Evolutionary conservation across 768 basidiomycete species (phyloP).

Genomic region (Cyclocybe aegerita): DNA sequence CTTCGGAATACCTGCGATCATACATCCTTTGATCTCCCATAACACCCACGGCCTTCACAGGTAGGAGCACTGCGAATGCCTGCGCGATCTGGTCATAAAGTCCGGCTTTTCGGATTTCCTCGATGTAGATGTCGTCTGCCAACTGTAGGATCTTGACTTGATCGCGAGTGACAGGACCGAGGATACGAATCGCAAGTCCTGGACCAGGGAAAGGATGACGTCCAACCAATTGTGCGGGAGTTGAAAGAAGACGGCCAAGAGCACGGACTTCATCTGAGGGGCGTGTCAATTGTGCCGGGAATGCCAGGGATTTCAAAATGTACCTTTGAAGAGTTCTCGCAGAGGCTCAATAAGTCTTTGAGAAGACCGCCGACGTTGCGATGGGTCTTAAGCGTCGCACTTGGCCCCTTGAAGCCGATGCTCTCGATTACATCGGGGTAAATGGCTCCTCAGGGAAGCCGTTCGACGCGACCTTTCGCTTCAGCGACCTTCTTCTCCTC

Average conservation of each 20-base stretch:
- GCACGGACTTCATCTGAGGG: conserved; percentile 88
- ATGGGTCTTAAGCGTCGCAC: conserved; percentile 99
- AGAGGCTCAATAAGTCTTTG: conserved; percentile 96
- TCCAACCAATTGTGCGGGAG: conserved; percentile 90
- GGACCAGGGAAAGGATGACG: conserved; percentile 99
- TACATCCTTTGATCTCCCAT: conserved; percentile 95
- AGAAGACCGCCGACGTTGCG: conserved; percentile 97
- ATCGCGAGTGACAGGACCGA: conserved; percentile 91
- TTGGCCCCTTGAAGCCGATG: conserved; percentile 98
- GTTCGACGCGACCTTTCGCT: conserved; percentile 90
- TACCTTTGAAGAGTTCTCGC: conserved; percentile 97
- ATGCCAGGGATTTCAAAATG: conserved; percentile 11
- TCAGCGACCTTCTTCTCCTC: conserved; percentile 68
- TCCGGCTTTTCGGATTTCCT: conserved; percentile 92
- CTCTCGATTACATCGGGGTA: conserved; percentile 99
- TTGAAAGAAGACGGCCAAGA: conserved; percentile 85
- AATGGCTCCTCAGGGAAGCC: conserved; percentile 94
- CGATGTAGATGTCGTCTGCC: conserved; percentile 95
- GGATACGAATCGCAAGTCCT: conserved; percentile 95
- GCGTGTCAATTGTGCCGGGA: neutral
- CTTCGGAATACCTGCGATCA: no score
- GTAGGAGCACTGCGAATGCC: conserved; percentile 93
- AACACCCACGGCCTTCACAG: conserved; percentile 96
- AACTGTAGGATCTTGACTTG: conserved; percentile 91
- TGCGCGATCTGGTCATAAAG: conserved; percentile 93